phyloP scores from a whole-genome alignment of 1,284 basidiomycete species.

The Neolentinus lepideus region DNA sequence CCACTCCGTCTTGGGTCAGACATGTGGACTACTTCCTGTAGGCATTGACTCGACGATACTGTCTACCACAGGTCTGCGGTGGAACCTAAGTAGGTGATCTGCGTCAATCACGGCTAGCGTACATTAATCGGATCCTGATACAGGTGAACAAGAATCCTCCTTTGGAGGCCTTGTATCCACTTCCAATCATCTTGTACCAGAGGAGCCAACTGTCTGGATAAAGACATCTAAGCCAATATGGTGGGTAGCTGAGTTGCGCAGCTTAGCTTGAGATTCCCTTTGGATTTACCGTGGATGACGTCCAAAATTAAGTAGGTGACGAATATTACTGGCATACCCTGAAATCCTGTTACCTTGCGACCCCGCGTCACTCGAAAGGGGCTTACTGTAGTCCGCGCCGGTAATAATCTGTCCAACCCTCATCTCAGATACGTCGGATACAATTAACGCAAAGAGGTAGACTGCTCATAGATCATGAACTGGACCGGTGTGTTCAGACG shows the following conservation, averaged over 20 bases:
- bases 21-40: conserved; percentile 90
- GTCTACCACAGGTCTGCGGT: conserved; percentile 79
- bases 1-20: conserved; percentile 70
- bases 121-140: neutral
- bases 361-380: no score
- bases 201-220: conserved; percentile 55
- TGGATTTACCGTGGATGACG: no score
- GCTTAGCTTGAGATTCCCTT: neutral
- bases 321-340: no score
- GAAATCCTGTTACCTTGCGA: no score
- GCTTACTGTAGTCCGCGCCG: no score
- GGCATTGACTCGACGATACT: conserved; percentile 74
- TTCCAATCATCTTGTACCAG: conserved; percentile 80
- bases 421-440: no score
- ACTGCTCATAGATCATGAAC: no score
- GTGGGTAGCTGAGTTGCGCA: conserved; percentile 41
- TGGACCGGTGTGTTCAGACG: no score
- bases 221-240: conserved; percentile 80
- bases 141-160: conserved; percentile 58
- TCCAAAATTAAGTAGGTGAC: no score
- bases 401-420: no score
- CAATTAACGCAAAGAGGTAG: no score
- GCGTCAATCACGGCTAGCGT: neutral
- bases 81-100: conserved; percentile 86
- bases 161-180: conserved; percentile 85